These are phyloP conservation scores for Trichomonas gallinae DNA, from an alignment of 208 protist genomes.

Conservation along the genomic window DNA sequence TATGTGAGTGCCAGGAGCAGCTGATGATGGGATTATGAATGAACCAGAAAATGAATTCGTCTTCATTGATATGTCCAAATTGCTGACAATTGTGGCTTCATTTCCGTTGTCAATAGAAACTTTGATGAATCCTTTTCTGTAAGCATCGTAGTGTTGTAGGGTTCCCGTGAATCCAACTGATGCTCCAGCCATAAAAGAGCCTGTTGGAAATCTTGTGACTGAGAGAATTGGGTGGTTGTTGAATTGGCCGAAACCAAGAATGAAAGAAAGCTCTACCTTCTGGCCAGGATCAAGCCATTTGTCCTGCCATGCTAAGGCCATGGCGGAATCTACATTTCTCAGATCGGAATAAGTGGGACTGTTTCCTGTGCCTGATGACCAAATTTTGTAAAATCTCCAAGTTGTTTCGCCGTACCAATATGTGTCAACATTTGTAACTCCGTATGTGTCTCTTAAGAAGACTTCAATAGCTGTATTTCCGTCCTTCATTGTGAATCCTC, in stretches of 20 bases:
- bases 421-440: not conserved
- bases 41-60: too few species aligned
- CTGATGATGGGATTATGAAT: too few species aligned
- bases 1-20: too few species aligned
- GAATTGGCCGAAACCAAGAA: not conserved
- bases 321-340: not conserved
- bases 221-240: not conserved
- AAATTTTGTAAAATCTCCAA: not conserved
- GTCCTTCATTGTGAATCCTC: not conserved
- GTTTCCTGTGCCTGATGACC: not conserved
- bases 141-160: too few species aligned
- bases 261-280: not conserved
- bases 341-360: not conserved
- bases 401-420: not conserved
- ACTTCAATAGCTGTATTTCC: not conserved
- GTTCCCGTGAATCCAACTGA: too few species aligned
- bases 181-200: too few species aligned
- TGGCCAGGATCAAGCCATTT: not conserved
- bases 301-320: not conserved
- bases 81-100: too few species aligned
- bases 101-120: too few species aligned
- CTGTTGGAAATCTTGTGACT: not conserved
- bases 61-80: too few species aligned
- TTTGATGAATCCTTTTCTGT: too few species aligned
- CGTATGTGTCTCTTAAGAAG: not conserved